A percentile compares a stretch with the other conserved stretches of the same genome.
Evolutionary conservation across 805 yeast species (phyloP).

Genomic region (Wickerhamiella nectarea): DNA sequence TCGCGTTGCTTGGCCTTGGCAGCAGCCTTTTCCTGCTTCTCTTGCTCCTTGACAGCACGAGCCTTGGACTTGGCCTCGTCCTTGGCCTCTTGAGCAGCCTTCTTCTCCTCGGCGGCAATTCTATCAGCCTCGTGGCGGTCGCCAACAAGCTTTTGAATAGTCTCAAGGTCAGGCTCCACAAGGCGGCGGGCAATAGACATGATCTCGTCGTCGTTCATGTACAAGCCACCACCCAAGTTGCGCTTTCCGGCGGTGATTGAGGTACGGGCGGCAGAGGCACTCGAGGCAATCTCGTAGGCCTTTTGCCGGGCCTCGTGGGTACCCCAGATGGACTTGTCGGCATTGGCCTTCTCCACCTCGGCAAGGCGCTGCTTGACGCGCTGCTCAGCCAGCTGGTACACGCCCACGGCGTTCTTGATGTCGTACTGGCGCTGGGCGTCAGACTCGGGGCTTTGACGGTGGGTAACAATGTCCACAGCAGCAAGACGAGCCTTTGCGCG

Average conservation of each 20-base stretch:
- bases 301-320: constrained; percentile 50
- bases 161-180: constrained; percentile 71
- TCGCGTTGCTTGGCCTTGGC: constrained; percentile 28
- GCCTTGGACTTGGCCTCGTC: constrained; percentile 28
- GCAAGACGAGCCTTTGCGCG: constrained; percentile 23
- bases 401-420: constrained; percentile 18
- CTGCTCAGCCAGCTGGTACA: constrained; percentile 21
- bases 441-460: constrained; percentile 15
- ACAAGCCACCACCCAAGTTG: constrained; percentile 79
- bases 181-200: constrained; percentile 64
- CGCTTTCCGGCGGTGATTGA: constrained; percentile 38
- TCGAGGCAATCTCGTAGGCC: constrained; percentile 68
- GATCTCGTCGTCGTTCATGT: constrained; percentile 60
- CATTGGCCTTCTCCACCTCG: constrained; percentile 31
- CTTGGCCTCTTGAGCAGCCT: constrained; percentile 28
- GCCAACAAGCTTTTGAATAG: constrained; percentile 54
- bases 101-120: constrained; percentile 29
- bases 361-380: constrained; percentile 24
- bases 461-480: constrained; percentile 17
- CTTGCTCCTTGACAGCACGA: constrained; percentile 14
- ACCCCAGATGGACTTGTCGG: constrained; percentile 29
- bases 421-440: constrained; percentile 15
- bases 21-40: constrained; percentile 26
- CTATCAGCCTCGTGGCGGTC: constrained; percentile 50
- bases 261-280: constrained; percentile 45